Base-by-base conservation (phyloP, 2,329 filamentous ascomycete species). In the Penicillium hesseltinei region DNA sequence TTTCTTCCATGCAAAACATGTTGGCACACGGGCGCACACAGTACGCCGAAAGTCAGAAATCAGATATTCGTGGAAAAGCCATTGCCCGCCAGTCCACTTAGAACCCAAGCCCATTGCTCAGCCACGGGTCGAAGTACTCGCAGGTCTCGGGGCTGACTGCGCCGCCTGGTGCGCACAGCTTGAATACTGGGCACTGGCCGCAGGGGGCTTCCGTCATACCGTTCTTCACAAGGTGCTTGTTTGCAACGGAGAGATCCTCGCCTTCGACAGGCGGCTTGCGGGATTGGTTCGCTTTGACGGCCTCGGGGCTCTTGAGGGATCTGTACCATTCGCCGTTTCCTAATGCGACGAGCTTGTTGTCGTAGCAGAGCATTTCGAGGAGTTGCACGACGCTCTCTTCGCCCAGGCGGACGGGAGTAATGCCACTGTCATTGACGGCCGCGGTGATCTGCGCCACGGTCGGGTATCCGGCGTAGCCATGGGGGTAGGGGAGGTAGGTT, bases 101-200 rank as follows among this genome's bases (percentile, higher is more conserved):
- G 45, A 76, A 76, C 19, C 68, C 69, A 31, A 77, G 66, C 10
- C 69, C 67, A 60, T 69, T 72, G 52, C 69, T 82, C 45, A 97
- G 75, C 94, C 94, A 99, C 51, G 87, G 84, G 62, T 89, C 84
- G 70, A 96, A 97, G 71, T 99, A 99, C 53, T 91, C 88, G 75
- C 94, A 99, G 50, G 89, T 96, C 63, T 86, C 88, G 0, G 93
- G 91, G 68, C 88, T 95, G 23, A 99, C 91, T 0, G 92, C 91
- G 0, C 93, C 93, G 7, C 91, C 92, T 59, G 96, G 91, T 63
- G 91, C 89, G 72, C 94, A 99, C 2, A 97, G 82, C 57, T 94
- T 89, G 72, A 96, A 96, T 2, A 97, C 93, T 0, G 94, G 94
- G 74, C 94, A 99, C 54, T 86, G 83, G 2, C 93, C 92, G 73